Percentiles rank a stretch among this genome's conserved stretches.
Conservation (phyloP, 1,284 basidiomycete genomes). For the Fistulinella staudtii region DNA sequence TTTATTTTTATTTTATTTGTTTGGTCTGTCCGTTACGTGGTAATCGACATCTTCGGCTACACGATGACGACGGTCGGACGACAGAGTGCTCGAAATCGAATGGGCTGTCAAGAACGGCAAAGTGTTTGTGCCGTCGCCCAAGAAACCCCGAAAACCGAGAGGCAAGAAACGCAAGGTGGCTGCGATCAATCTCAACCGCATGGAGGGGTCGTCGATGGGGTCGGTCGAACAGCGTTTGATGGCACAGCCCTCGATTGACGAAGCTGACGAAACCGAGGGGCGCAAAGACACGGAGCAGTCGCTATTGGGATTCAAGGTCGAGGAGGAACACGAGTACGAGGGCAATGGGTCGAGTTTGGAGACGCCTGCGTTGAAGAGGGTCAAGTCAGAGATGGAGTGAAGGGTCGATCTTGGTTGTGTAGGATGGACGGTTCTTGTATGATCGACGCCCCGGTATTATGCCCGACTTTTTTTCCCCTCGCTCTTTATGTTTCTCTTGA, state of each 20-base stretch:
- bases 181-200: conserved; percentile 14
- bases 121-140: conserved; percentile 62
- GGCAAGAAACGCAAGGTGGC: conserved; percentile 36
- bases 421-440: too few species aligned
- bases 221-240: conserved; percentile 5
- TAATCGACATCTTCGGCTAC: too few species aligned
- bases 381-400: conserved; percentile 16
- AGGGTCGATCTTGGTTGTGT: too few species aligned
- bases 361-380: conserved; percentile 27
- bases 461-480: not conserved
- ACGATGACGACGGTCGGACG: not conserved
- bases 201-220: conserved; percentile 14
- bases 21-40: not conserved
- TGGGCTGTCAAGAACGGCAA: conserved; percentile 61
- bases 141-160: conserved; percentile 39
- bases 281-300: conserved; percentile 14
- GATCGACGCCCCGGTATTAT: not conserved
- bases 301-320: conserved; percentile 22
- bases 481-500: not conserved
- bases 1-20: not conserved
- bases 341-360: conserved; percentile 12
- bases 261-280: conserved; percentile 17
- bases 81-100: conserved; percentile 71
- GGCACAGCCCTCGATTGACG: conserved; percentile 9
- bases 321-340: conserved; percentile 32